These are phyloP conservation scores for Suillus subluteus DNA, from an alignment of 768 basidiomycete genomes.

Conservation along the genomic window DNA sequence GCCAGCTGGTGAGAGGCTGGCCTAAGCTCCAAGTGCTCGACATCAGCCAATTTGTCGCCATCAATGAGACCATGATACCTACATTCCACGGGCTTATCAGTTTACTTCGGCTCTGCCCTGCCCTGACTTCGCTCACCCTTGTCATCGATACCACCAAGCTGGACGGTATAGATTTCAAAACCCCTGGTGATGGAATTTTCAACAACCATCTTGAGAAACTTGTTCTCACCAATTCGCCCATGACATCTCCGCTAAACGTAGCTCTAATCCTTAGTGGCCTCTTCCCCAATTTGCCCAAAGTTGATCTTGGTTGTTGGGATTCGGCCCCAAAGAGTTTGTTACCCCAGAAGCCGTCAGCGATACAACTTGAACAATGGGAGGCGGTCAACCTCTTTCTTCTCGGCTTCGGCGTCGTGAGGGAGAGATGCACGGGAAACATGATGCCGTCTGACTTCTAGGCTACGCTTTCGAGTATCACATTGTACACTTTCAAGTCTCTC, in stretches of 20 bases:
- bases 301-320: slow-evolving; percentile 29
- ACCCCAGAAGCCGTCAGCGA: not conserved
- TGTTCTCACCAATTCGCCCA: slow-evolving; percentile 26
- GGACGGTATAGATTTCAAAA: not conserved
- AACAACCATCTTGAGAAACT: slow-evolving; percentile 7
- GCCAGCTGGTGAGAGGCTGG: slow-evolving; percentile 24
- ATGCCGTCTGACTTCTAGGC: not conserved
- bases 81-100: slow-evolving; percentile 21
- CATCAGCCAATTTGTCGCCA: slow-evolving; percentile 23
- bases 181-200: not conserved
- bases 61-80: slow-evolving; percentile 20
- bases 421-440: not conserved
- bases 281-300: slow-evolving; percentile 22
- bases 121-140: slow-evolving; percentile 21
- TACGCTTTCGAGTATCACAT: not conserved
- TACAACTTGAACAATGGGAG: not conserved
- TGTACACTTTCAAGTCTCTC: too few species aligned
- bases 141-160: slow-evolving; percentile 22
- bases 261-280: slow-evolving; percentile 17
- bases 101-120: slow-evolving; percentile 19
- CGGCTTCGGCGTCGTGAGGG: not conserved
- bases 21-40: slow-evolving; percentile 25
- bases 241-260: slow-evolving; percentile 17
- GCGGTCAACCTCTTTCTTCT: not conserved
- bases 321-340: slow-evolving; percentile 22